Base-by-base conservation (phyloP, 1,139 yeast species). In the Blastobotrys aristatus region DNA sequence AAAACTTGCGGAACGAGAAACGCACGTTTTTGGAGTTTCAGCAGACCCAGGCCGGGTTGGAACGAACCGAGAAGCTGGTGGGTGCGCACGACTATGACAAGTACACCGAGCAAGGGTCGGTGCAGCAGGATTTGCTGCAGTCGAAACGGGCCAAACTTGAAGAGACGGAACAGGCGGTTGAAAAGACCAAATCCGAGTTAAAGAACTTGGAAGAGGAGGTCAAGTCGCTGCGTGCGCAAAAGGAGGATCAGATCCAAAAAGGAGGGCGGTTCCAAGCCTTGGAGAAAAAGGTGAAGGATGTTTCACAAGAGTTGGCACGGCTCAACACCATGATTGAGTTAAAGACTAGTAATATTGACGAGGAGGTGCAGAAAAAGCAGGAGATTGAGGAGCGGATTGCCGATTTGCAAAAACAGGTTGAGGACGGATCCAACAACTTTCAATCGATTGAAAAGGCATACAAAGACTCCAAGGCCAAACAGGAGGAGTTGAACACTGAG, bases 11-110 rank as follows among this genome's bases (percentile, higher is more conserved):
- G 51, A 75, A 76, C 48, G 96, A 92, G 60, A 90, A 89, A 69
- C 76, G 95, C 57, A 73, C 80, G 27, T 90, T 84, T 61, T 67
- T 90, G 44, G 97, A 90, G 60, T 90, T 75, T 64, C 97, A 92
- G 67, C 89, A 86, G 55, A 79, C 84, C 10, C 92, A 86, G 59
- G 74, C 85, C 8, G 92, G 88, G 57, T 71, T 86, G 53, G 97
- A 92, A 64, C 80, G 83, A 40, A 68, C 84, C 33, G 74, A 84
- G 11, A 76, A 86, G 57, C 75, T 89, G 1, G 84, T 88, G 2
- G 82, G 82, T 36, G 94, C 96, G 2, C 83, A 84, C 62, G 92
- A 85, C 57, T 90, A 79, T 61, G 65, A 74, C 18, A 63, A 66
- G 53, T 71, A 76, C 11, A 44, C 56, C 3, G 69, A 70, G 32